Evolutionary conservation across 1,284 basidiomycete genomes (phyloP), one percentile per base, ranked within the genome.

Genomic region (Cryptococcus sp.): DNA sequence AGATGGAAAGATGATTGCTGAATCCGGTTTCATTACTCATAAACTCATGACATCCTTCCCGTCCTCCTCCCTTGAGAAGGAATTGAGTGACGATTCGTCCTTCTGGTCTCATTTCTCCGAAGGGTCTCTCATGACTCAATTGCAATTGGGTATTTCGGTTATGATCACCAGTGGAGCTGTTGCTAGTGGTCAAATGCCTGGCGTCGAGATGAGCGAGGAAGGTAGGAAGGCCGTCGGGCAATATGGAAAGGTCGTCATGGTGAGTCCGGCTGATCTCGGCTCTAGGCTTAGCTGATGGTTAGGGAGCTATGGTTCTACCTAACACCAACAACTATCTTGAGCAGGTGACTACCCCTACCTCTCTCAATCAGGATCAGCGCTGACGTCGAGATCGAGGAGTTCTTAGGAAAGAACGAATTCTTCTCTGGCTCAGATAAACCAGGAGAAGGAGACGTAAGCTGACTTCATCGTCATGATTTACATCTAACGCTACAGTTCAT

Each of bases 41-140:
- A 45, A 56, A 4, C 54, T 70, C 22, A 54, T 72, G 2, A 16
- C 36, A 9, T 13, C 4, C 52, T 67, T 3, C 52, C 53, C 34
- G 52, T 49, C 7, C 42, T 53, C 31, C 21, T 49, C n/a, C 14
- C 50, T 63, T 7, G 65, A 70, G 45, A 10, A 45, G 3, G 50
- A 45, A 2, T 48, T 65, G 1, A 57, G 57, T 7, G 50, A 59
- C 21, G 40, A 51, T 24, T 57, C 55, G 9, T 44, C 59, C 10
- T 73, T 62, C 57, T 73, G 68, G 69, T 45, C 49, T 40, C 65
- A 70, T 57, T 72, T 65, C 44, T 21, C 62, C 39, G 71, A 73
- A 49, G 71, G 64, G 10, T 59, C 51, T 23, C 53, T 67, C 43
- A 67, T 73, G 63, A 56, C 56, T n/a, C 52, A 61, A 19, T 54